Evolutionary conservation across 2,329 filamentous ascomycete species (phyloP), one percentile per base, ranked within the genome.

Genomic region (Penicillium sp.): DNA sequence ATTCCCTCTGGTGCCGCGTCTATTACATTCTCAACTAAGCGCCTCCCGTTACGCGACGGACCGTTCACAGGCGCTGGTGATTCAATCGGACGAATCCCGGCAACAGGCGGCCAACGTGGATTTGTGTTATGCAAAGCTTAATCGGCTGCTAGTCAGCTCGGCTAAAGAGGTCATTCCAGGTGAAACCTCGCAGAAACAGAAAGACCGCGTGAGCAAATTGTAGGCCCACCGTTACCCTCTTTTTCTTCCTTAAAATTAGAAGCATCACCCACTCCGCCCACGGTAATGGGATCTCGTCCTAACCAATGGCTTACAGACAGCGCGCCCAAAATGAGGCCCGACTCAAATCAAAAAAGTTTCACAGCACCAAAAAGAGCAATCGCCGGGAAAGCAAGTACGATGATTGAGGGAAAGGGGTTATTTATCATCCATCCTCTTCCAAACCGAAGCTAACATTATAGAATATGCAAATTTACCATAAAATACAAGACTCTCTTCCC

Each of bases 51-150:
- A 86, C 72, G 78, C 82, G 61, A 82, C 86, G 25, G 75, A 79
- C 30, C 81, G 82, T 57, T 82, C 83, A 14, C 76, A 83, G 64
- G 76, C 79, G 59, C 73, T 89, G 26, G 79, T 89, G 56, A 86
- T 89, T 63, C 86, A 89, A 66, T 83, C 85, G 45, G 86, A 89
- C 68, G 85, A 87, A 61, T 85, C 83, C 63, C 83, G 87, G 42
- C 87, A 87, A 71, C 86, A 87, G 70, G 79, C 76, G 48, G 82
- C 83, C 61, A 89, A 89, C 69, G 82, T 85, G 54, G 81, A 85
- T 49, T 78, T 80, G 30, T 89, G 87, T 72, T 87, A 84, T 70
- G 76, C 79, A 52, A 86, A 85, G 69, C 78, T 89, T 61, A 79
- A 84, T 62, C 78, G 83, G 56, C 69, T 87, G 58, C 79, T 89